Percentiles rank a stretch among this genome's conserved stretches.
Conservation (phyloP, 192 early-diverging fungal genomes). For the Coemansia pectinata region DNA sequence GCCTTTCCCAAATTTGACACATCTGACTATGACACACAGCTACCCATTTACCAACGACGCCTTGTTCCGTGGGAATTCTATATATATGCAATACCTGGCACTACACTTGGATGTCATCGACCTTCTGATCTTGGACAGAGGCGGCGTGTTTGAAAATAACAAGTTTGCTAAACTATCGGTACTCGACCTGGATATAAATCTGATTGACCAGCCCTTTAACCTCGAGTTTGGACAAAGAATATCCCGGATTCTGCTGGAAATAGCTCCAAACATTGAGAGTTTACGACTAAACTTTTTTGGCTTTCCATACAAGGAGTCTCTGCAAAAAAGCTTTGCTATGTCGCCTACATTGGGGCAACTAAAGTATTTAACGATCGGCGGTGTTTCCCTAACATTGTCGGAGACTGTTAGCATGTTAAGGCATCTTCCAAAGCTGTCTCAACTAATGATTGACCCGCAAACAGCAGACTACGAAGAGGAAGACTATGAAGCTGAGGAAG, state of each 20-base stretch:
- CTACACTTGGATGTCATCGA: slow-evolving; percentile 5
- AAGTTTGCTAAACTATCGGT: background rate
- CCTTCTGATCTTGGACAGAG: background rate
- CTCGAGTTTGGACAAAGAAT: slow-evolving; percentile 2
- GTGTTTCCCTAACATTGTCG: background rate
- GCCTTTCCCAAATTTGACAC: background rate
- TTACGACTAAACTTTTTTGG: slow-evolving; percentile 7
- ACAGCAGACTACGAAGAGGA: slow-evolving; percentile 4
- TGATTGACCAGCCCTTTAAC: slow-evolving; percentile 11
- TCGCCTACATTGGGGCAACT: background rate
- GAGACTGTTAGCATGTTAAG: background rate
- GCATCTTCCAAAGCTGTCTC: slow-evolving; percentile 9
- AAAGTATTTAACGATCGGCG: background rate
- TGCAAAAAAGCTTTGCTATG: slow-evolving; percentile 4
- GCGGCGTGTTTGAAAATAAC: background rate
- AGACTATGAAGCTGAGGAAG: background rate
- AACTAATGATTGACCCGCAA: slow-evolving; percentile 13
- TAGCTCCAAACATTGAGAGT: slow-evolving; percentile 5
- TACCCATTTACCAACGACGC: slow-evolving; percentile 23
- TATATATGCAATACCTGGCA: slow-evolving; percentile 3
- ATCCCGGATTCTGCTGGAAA: background rate
- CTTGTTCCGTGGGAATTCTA: slow-evolving; percentile 18
- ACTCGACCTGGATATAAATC: slow-evolving; percentile 8
- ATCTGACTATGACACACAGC: background rate
- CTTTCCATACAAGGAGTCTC: slow-evolving; percentile 9